Percentiles rank a stretch among this genome's conserved stretches.
Evolutionary conservation across 371 early-diverging fungal species (phyloP).

Genomic region (Apophysomyces elegans): DNA sequence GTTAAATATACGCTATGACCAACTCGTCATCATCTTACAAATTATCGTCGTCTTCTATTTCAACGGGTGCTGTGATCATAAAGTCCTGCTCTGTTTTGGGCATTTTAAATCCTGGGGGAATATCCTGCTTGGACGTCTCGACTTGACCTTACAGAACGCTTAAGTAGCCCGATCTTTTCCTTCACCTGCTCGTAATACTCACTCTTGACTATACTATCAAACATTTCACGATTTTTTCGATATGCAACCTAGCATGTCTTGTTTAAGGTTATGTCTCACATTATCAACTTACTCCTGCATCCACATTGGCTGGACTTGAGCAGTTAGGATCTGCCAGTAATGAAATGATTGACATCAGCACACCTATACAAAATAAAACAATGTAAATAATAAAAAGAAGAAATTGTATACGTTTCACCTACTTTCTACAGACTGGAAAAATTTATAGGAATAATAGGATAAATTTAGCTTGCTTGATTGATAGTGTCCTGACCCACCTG

Average conservation of each 20-base stretch:
- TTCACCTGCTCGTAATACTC: slow-evolving; percentile 22
- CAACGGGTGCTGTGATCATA: slow-evolving; percentile 48
- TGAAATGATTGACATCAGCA: slow-evolving; percentile 87
- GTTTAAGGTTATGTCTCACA: neutral
- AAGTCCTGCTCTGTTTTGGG: slow-evolving; percentile 55
- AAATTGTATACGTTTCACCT: slow-evolving; percentile 19
- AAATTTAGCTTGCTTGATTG: slow-evolving; percentile 9
- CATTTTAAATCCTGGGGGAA: slow-evolving; percentile 60
- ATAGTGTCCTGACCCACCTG: slow-evolving; percentile 53
- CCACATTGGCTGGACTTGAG: slow-evolving; percentile 93
- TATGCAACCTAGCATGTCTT: slow-evolving; percentile 66
- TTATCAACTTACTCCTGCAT: slow-evolving; percentile 57
- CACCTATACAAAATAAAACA: slow-evolving; percentile 42
- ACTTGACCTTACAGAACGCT: slow-evolving; percentile 47
- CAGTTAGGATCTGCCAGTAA: slow-evolving; percentile 97
- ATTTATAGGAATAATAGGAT: neutral
- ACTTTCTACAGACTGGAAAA: slow-evolving; percentile 53
- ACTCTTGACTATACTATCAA: slow-evolving; percentile 71
- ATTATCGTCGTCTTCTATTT: slow-evolving; percentile 55
- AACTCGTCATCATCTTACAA: slow-evolving; percentile 36
- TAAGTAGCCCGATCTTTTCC: neutral
- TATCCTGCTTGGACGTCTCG: slow-evolving; percentile 57
- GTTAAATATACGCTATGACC: neutral
- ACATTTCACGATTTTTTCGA: slow-evolving; percentile 72
- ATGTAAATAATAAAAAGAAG: neutral